Evolutionary conservation across 805 yeast species (phyloP).

Genomic region (Teunomyces atbi): DNA sequence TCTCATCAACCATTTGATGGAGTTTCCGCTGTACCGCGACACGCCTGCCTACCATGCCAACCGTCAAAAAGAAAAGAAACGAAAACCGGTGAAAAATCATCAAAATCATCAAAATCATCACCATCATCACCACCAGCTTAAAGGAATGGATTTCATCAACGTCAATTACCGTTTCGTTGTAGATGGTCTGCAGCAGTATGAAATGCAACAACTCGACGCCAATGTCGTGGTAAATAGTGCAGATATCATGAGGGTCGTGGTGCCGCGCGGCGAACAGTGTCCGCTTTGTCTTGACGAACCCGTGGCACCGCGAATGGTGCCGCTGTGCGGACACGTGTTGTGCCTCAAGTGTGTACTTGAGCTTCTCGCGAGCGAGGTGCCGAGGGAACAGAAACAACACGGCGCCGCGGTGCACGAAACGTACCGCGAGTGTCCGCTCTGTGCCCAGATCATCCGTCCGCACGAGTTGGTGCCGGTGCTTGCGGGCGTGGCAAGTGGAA

Average conservation of each 20-base stretch:
- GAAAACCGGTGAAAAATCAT: background rate
- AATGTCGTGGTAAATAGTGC: constrained; percentile 65
- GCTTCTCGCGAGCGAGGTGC: constrained; percentile 57
- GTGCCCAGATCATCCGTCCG: constrained; percentile 54
- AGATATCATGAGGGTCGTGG: constrained; percentile 68
- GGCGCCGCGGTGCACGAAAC: constrained; percentile 39
- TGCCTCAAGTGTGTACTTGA: constrained; percentile 81
- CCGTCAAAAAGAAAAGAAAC: background rate
- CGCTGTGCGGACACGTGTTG: constrained; percentile 86
- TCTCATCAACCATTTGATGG: constrained; percentile 64
- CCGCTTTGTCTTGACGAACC: constrained; percentile 91
- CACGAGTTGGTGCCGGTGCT: constrained; percentile 67
- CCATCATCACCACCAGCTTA: constrained; percentile 7
- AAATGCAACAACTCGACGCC: constrained; percentile 66
- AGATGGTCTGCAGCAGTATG: constrained; percentile 56
- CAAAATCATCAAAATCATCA: constrained; percentile 5
- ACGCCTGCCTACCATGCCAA: constrained; percentile 26
- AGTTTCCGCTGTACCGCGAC: constrained; percentile 46
- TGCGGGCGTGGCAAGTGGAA: constrained; percentile 46
- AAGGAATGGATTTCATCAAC: constrained; percentile 71
- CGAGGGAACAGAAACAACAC: constrained; percentile 36
- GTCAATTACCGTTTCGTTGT: constrained; percentile 83
- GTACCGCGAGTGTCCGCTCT: constrained; percentile 77
- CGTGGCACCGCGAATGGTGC: constrained; percentile 90
- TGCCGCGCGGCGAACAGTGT: constrained; percentile 74